Percentiles rank a stretch among this genome's conserved stretches.
Evolutionary conservation across 1,284 basidiomycete species (phyloP).

Genomic region (Stereum hirsutum): DNA sequence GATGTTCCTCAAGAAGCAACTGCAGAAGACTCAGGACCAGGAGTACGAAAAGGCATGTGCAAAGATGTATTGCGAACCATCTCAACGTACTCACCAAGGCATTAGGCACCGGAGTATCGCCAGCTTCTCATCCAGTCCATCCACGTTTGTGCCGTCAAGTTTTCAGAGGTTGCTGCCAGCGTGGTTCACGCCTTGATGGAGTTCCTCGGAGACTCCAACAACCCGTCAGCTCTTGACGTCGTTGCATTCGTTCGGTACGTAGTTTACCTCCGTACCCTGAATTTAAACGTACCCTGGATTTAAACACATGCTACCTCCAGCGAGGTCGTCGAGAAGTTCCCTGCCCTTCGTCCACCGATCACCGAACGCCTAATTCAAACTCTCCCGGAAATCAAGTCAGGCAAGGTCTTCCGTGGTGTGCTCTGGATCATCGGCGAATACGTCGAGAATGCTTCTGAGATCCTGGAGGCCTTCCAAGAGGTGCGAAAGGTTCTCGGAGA

Average conservation of each 20-base stretch:
- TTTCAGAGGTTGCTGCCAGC: constrained; percentile 95
- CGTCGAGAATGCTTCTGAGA: constrained; percentile 55
- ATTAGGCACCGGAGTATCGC: constrained; percentile 87
- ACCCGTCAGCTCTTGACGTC: constrained; percentile 92
- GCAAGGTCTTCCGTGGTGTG: constrained; percentile 95
- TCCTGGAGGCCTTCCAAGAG: constrained; percentile 71
- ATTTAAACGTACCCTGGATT: not conserved
- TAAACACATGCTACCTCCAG: constrained; percentile 22
- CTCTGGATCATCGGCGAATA: constrained; percentile 99
- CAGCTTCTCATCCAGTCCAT: constrained; percentile 97
- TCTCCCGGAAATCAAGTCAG: constrained; percentile 88
- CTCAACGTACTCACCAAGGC: constrained; percentile 5
- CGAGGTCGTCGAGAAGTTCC: constrained; percentile 98
- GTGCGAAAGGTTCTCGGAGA: constrained; percentile 89
- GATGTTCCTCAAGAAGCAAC: constrained; percentile 94
- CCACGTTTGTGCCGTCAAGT: constrained; percentile 93
- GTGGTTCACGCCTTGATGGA: constrained; percentile 98
- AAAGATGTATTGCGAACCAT: not conserved
- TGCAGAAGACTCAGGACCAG: constrained; percentile 84
- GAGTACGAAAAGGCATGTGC: constrained; percentile 73
- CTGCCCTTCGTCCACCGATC: constrained; percentile 76
- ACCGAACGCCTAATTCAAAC: constrained; percentile 83
- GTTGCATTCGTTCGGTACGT: constrained; percentile 86
- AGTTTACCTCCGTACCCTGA: not conserved
- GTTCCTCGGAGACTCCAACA: constrained; percentile 94